Base-by-base conservation (phyloP, 305 asterid genomes). In the Ilex paraguariensis region DNA sequence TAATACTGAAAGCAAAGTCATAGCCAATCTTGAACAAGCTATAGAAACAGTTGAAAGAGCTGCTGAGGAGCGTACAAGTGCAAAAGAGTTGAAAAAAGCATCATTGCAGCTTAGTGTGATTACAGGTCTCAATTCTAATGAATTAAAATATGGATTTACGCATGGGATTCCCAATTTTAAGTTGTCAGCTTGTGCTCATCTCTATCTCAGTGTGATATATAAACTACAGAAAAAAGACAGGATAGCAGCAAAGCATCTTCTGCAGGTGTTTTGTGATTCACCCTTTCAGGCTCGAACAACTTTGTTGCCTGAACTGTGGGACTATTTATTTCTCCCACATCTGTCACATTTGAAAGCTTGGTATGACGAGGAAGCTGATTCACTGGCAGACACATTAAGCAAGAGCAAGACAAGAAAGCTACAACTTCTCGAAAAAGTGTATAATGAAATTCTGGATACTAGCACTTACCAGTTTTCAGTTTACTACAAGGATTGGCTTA, bases 121-220 rank as follows among this genome's bases (percentile, higher is more conserved):
- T 49, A 84, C 97, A 3, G 97, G 97, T n/a, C 58, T 90, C 61
- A 87, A 74, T 69, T 73, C 86, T 21, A 72, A 59, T 48, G 89
- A 81, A 59, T 60, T 83, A 69, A 87, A 72, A 65, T 79, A 77
- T 33, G 83, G 81, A 59, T 77, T 62, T 69, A 85, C 95, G 2
- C 81, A 84, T 45, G 91, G 94, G 62, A 78, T 87, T 55, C 79
- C 87, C 4, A 90, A 90, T 62, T 71, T 55, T n/a, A 85, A 77
- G 76, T 56, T 90, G 59, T 86, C 97, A 21, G 90, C 96, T 54
- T 87, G 95, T 77, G 91, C 95, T 71, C 97, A 85, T 79, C 82
- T 90, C 68, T 90, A 90, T 73, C 95, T 87, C 62, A 75, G 95
- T 61, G 77, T 85, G 65, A 79, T 82, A 70, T 90, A 83, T 64